Evolutionary conservation across 805 yeast species (phyloP).

Genomic region (Ogataea polymorpha): DNA sequence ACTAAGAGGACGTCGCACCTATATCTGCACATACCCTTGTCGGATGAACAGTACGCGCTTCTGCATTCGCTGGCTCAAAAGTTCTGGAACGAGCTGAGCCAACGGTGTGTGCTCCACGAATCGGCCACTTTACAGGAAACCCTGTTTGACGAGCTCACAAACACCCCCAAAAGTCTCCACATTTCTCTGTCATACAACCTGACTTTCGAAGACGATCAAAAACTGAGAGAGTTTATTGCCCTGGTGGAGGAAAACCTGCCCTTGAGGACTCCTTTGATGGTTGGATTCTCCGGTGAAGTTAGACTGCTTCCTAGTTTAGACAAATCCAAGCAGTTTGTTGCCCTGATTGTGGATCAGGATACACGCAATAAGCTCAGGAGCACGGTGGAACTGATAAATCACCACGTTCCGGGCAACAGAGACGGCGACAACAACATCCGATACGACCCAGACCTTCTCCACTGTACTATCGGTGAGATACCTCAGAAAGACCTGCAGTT

Average conservation of each 20-base stretch:
- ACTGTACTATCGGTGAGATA: constrained; percentile 17
- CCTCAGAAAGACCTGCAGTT: not conserved
- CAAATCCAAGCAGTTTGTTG: constrained; percentile 14
- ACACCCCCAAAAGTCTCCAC: constrained; percentile 14
- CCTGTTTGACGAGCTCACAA: constrained; percentile 14
- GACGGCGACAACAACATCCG: constrained; percentile 3
- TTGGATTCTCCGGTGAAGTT: constrained; percentile 6
- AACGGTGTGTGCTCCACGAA: not conserved
- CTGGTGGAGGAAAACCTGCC: not conserved
- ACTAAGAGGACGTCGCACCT: constrained; percentile 9
- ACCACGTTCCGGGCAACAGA: constrained; percentile 5
- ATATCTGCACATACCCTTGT: constrained; percentile 5
- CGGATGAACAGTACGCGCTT: constrained; percentile 1
- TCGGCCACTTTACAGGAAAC: constrained; percentile 3
- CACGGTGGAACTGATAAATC: constrained; percentile 13
- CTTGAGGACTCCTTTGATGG: constrained; percentile 5
- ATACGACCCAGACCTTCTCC: constrained; percentile 9
- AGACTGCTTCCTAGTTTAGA: constrained; percentile 18
- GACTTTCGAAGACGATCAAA: constrained; percentile 5
- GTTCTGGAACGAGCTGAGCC: constrained; percentile 5
- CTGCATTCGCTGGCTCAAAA: not conserved
- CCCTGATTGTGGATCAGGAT: constrained; percentile 11
- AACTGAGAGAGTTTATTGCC: constrained; percentile 1
- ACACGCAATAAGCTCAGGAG: not conserved
- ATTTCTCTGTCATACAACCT: constrained; percentile 22